A percentile compares a stretch with the other conserved stretches of the same genome.
phyloP scores from a whole-genome alignment of 2,329 filamentous ascomycete genomes.

The Neurospora crassa region DNA sequence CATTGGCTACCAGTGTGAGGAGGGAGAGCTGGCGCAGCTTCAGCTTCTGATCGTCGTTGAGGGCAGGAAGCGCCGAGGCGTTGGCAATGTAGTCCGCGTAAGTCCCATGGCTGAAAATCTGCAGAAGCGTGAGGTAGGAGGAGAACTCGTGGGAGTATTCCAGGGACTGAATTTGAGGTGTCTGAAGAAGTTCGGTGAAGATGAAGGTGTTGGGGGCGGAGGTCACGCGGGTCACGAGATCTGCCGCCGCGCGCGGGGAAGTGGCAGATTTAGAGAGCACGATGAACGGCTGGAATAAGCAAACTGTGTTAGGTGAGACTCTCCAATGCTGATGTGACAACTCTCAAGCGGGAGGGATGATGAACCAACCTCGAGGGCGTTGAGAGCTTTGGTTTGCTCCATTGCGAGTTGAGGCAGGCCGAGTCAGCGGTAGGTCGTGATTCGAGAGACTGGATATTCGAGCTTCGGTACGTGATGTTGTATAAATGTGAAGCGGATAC shows the following conservation, averaged over 20 bases:
- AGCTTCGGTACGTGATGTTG: not conserved
- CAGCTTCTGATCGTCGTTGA: constrained; percentile 62
- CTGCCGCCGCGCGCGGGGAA: constrained; percentile 73
- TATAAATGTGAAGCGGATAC: not conserved
- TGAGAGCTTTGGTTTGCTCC: constrained; percentile 63
- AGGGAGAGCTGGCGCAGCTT: constrained; percentile 91
- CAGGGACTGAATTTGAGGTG: constrained; percentile 69
- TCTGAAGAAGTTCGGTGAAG: constrained; percentile 86
- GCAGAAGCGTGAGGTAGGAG: constrained; percentile 59
- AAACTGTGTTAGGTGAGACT: not conserved
- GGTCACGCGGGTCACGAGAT: constrained; percentile 80
- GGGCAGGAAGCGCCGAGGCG: constrained; percentile 50
- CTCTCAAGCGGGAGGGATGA: not conserved
- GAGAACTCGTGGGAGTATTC: constrained; percentile 46
- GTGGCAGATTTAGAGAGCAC: constrained; percentile 79
- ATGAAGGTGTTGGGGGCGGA: constrained; percentile 84
- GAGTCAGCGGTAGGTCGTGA: not conserved
- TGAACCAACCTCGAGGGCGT: constrained; percentile 48
- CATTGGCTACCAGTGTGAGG: constrained; percentile 65
- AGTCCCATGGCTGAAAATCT: constrained; percentile 89
- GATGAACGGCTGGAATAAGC: constrained; percentile 66
- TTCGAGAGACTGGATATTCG: not conserved
- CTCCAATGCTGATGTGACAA: not conserved
- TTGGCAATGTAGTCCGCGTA: constrained; percentile 58
- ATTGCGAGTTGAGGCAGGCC: constrained; percentile 31